These are phyloP conservation scores for Gracilaria domingensis DNA, from an alignment of 23 red algal genomes.

Conservation along the genomic window DNA sequence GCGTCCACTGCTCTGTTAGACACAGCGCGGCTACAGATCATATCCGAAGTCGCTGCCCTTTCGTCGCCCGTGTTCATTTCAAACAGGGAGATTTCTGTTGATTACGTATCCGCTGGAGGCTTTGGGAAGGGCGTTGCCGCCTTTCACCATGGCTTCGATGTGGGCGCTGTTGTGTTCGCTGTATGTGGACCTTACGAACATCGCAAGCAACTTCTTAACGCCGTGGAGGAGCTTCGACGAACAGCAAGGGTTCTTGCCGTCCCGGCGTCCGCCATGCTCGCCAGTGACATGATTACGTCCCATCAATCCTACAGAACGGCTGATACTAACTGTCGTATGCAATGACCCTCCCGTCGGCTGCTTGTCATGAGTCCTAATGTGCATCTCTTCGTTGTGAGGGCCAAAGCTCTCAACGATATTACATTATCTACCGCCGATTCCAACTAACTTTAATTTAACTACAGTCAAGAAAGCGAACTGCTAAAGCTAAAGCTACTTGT, in stretches of 20 bases:
- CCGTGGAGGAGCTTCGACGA: not conserved
- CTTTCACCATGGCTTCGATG: slow-evolving; percentile 29
- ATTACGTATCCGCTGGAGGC: not conserved
- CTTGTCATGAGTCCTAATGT: no score
- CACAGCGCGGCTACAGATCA: slow-evolving; percentile 26
- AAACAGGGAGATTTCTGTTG: not conserved
- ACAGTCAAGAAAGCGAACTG: no score
- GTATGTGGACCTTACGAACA: slow-evolving; percentile 10
- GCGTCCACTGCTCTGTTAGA: slow-evolving; percentile 16
- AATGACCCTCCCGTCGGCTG: not conserved
- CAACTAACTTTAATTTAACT: not conserved
- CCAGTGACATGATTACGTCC: slow-evolving; percentile 8
- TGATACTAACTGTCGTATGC: slow-evolving; percentile 15
- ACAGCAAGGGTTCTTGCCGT: slow-evolving; percentile 21
- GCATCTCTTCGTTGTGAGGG: not conserved
- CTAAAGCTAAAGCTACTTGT: no score
- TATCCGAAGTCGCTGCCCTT: slow-evolving; percentile 12
- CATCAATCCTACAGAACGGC: not conserved
- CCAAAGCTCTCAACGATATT: not conserved
- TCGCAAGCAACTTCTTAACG: not conserved
- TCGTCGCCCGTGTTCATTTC: slow-evolving; percentile 19
- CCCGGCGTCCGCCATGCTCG: not conserved
- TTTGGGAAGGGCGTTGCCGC: slow-evolving; percentile 9
- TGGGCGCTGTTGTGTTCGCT: slow-evolving; percentile 12
- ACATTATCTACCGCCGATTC: not conserved